Percentiles rank a stretch among this genome's conserved stretches.
phyloP scores from a whole-genome alignment of 2,329 filamentous ascomycete genomes.

The Geosmithia flava region DNA sequence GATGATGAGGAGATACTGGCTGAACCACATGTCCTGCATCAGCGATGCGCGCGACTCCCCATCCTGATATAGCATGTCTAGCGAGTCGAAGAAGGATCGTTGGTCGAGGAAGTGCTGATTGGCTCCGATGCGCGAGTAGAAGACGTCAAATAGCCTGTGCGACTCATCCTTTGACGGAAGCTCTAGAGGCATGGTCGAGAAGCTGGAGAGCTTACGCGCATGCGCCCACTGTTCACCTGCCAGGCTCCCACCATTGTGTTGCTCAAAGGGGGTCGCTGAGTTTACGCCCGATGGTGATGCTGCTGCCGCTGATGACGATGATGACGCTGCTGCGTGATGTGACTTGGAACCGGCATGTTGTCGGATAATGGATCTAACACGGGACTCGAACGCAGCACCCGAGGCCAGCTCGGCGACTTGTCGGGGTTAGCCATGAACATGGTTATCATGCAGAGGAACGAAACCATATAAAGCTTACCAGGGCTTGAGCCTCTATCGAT shows the following conservation, averaged over 20 bases:
- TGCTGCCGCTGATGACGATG: neutral
- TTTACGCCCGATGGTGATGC: slow-evolving; percentile 9
- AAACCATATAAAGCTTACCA: neutral
- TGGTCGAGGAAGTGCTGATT: slow-evolving; percentile 16
- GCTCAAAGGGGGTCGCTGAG: slow-evolving; percentile 9
- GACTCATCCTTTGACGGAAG: slow-evolving; percentile 9
- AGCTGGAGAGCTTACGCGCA: slow-evolving; percentile 10
- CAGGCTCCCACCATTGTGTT: neutral
- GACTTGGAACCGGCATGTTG: slow-evolving; percentile 5
- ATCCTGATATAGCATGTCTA: slow-evolving; percentile 12
- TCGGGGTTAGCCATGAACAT: neutral
- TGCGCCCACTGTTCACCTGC: slow-evolving; percentile 4
- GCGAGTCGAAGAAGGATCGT: slow-evolving; percentile 10
- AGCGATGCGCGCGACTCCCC: slow-evolving; percentile 5
- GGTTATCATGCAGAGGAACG: neutral
- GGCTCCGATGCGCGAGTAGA: slow-evolving; percentile 11
- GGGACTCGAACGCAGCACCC: slow-evolving; percentile 10
- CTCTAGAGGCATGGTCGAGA: slow-evolving; percentile 2
- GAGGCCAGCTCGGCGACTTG: slow-evolving; percentile 5
- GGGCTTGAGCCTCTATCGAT: neutral
- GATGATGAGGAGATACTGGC: slow-evolving; percentile 14
- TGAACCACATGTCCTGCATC: slow-evolving; percentile 13
- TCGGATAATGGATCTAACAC: slow-evolving; percentile 9
- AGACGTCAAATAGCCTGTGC: slow-evolving; percentile 8
- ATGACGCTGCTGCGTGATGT: slow-evolving; percentile 13